Evolutionary conservation across 768 basidiomycete genomes (phyloP).

Genomic region (Hericium rajendrae): DNA sequence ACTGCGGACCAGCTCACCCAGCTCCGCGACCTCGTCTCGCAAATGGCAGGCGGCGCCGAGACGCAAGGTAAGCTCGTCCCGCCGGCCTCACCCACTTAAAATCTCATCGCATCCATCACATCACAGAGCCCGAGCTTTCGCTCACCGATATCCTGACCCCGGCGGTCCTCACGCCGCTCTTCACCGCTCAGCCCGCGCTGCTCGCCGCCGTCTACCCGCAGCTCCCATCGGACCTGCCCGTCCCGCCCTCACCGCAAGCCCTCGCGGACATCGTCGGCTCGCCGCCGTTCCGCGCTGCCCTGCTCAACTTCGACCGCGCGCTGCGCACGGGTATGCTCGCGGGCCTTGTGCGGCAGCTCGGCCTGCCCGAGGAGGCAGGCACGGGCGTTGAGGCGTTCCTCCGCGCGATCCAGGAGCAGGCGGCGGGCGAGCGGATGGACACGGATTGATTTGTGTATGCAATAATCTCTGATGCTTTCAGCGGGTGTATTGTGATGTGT

Average conservation of each 20-base stretch:
- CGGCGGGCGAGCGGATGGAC: slow-evolving; percentile 62
- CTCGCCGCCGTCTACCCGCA: slow-evolving; percentile 67
- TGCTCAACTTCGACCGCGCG: slow-evolving; percentile 76
- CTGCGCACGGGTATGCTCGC: slow-evolving; percentile 73
- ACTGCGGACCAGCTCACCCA: slow-evolving; percentile 63
- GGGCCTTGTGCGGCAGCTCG: slow-evolving; percentile 65
- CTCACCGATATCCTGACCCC: slow-evolving; percentile 72
- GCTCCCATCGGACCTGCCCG: slow-evolving; percentile 69
- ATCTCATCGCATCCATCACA: slow-evolving; percentile 5
- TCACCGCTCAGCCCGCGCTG: slow-evolving; percentile 59
- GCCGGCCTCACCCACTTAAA: slow-evolving; percentile 6
- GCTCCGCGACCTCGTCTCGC: slow-evolving; percentile 39
- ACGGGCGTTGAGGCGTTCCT: slow-evolving; percentile 70
- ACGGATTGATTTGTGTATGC: slow-evolving; percentile 42
- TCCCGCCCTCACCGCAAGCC: slow-evolving; percentile 57
- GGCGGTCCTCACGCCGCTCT: slow-evolving; percentile 61
- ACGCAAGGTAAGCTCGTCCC: slow-evolving; percentile 21
- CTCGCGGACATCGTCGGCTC: slow-evolving; percentile 72
- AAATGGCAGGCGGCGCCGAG: slow-evolving; percentile 29
- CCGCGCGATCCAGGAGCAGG: slow-evolving; percentile 71
- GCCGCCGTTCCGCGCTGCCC: slow-evolving; percentile 75
- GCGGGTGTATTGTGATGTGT: neutral
- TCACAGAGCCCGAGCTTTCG: slow-evolving; percentile 40
- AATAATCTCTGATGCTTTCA: neutral
- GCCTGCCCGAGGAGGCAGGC: slow-evolving; percentile 80